Evolutionary conservation across 129 eudicot species (phyloP), one percentile per base, ranked within the genome.

Genomic region (Helianthus tuberosus): DNA sequence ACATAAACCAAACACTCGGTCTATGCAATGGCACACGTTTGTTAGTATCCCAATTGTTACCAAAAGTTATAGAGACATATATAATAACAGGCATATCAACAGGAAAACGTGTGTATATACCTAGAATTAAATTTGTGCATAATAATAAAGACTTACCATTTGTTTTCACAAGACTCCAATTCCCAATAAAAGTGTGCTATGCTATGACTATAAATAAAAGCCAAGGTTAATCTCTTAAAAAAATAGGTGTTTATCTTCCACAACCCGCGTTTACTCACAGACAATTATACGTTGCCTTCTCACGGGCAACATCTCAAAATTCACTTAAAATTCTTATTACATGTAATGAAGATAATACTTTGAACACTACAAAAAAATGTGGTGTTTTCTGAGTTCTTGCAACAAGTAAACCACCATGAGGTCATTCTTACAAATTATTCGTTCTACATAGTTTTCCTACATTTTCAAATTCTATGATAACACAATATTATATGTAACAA

Each of bases 201-300:
- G 64, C 64, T 0, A 58, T 58, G 64, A 58, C 64, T 6, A 58
- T 58, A 2, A 58, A 58, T 11, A 58, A 58, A 58, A 58, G 64
- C 36, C 39, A 58, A 11, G 64, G 64, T 1, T 39, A 58, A 58
- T 58, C 64, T 6, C 27, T 58, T 7, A 5, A 23, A 0, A 58
- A 10, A 23, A 23, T 58, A 3, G 64, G 39, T 3, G n/a, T 48
- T 11, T 48, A 48, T 48, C 53, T 48, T 10, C n/a, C 13, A 10
- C 14, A 48, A 11, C 53, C 53, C 1, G 53, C 11, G 4, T 48
- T 48, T 48, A 48, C 14, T 13, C 53, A 48, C 3, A 15, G 53
- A 11, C 53, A 48, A 53, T 14, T 53, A 16, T 53, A 53, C 16
- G 60, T 53, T 53, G 60, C 60, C 2, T 7, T 53, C 5, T 53